Evolutionary conservation across 768 basidiomycete species (phyloP), one percentile per base, ranked within the genome.

Genomic region (Pleurotus citrinopileatus): DNA sequence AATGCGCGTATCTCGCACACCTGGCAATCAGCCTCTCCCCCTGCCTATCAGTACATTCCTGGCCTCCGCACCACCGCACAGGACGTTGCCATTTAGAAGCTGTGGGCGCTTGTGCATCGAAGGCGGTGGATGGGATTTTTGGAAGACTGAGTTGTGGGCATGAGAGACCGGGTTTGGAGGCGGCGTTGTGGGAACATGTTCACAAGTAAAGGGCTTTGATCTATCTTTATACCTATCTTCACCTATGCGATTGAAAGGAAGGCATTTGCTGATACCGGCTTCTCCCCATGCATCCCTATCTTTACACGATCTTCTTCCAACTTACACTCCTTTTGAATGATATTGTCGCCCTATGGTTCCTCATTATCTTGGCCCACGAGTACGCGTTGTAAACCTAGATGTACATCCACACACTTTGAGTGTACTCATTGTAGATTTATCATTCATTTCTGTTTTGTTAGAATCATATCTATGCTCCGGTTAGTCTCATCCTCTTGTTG

Each of bases 1-100:
- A 71, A 65, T 48, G 83, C 83, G 7, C 80, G 84, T 61, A 74
- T 80, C 66, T 83, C 84, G 19, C 77, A 51, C 22, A 51, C 48
- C 22, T 51, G 48, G 48, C 48, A 51, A 51, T 51, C 48, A 19
- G 48, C 48, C 10, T 51, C 48, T n/a, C 48, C 48, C 2, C 48
- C 48, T 1, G 23, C 48, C 10, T 51, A 51, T n/a, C 34, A 51
- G 17, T 26, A 28, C 23, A 51, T 51, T 20, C 48, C 48, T 37
- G 17, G 19, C 9, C 34, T 51, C 29, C 48, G 48, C 17, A 34
- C 32, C 15, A n/a, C 48, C 10, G 32, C 34, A 19, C 48, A 22
- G 8, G 48, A 23, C 15, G 22, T 37, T 9, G 48, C 22, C 17
- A 50, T 17, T 17, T 34, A 10, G 45, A 17, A n/a, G 45, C 13